Percentiles rank a stretch among this genome's conserved stretches.
These are phyloP conservation scores for Zymoseptoria crescenta DNA, from an alignment of 2,329 filamentous ascomycete genomes.

Conservation along the genomic window DNA sequence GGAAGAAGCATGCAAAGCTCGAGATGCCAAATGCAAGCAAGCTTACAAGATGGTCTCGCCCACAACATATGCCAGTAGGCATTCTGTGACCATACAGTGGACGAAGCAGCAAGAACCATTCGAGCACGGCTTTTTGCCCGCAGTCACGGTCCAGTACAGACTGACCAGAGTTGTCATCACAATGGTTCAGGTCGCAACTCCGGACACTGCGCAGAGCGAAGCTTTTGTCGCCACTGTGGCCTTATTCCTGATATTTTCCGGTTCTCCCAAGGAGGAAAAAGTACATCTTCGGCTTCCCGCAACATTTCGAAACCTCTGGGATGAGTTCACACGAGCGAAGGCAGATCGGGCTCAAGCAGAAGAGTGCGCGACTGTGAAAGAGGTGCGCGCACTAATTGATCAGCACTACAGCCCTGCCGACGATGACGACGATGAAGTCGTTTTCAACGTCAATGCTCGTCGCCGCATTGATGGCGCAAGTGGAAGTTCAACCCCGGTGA, in stretches of 20 bases:
- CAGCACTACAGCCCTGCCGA: slow-evolving; percentile 42
- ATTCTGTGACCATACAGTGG: slow-evolving; percentile 70
- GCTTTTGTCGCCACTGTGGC: slow-evolving; percentile 74
- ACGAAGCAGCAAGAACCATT: slow-evolving; percentile 59
- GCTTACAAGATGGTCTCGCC: slow-evolving; percentile 63
- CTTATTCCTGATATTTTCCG: slow-evolving; percentile 71
- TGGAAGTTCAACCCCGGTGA: slow-evolving; percentile 27
- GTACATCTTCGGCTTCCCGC: slow-evolving; percentile 68
- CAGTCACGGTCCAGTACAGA: slow-evolving; percentile 39
- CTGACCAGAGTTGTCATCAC: slow-evolving; percentile 52
- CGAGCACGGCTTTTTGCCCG: slow-evolving; percentile 36
- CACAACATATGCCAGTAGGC: slow-evolving; percentile 65
- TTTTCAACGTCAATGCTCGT: slow-evolving; percentile 69
- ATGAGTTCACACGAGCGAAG: slow-evolving; percentile 63
- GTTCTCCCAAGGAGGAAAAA: slow-evolving; percentile 79
- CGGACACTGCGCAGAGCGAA: slow-evolving; percentile 74
- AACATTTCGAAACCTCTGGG: slow-evolving; percentile 78
- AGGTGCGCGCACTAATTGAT: slow-evolving; percentile 62
- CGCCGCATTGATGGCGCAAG: slow-evolving; percentile 30
- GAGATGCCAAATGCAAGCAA: slow-evolving; percentile 63
- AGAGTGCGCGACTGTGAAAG: slow-evolving; percentile 62
- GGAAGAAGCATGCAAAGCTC: slow-evolving; percentile 80
- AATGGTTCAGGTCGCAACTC: slow-evolving; percentile 67
- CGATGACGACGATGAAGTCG: slow-evolving; percentile 46
- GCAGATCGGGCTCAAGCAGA: slow-evolving; percentile 61